Evolutionary conservation across 2,329 filamentous ascomycete species (phyloP).

Genomic region (Akanthomyces muscarius): DNA sequence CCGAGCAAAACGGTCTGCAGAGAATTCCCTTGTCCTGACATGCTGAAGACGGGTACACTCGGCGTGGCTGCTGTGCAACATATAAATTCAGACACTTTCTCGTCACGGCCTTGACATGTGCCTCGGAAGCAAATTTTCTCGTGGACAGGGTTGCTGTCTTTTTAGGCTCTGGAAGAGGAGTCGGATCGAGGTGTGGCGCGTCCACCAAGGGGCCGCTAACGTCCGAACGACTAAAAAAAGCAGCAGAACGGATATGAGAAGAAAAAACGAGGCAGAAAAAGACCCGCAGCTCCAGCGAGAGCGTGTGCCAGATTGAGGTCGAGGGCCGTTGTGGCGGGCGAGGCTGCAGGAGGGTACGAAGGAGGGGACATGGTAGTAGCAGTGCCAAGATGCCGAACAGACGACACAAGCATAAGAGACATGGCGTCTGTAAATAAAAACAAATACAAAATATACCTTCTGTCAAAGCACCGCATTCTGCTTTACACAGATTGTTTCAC

Average conservation of each 20-base stretch:
- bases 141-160: neutral
- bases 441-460: neutral
- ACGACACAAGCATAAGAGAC: neutral
- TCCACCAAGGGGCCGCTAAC: neutral
- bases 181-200: neutral
- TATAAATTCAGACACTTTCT: neutral
- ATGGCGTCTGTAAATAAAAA: too few species aligned
- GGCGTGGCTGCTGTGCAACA: neutral
- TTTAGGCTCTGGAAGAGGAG: neutral
- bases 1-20: neutral
- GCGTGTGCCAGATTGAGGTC: neutral
- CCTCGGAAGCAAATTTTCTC: neutral
- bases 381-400: neutral
- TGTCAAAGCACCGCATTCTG: neutral
- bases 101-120: neutral
- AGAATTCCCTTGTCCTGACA: neutral
- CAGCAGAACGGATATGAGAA: neutral
- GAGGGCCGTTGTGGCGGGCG: neutral
- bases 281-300: neutral
- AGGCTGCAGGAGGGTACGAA: neutral
- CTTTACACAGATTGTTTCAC: neutral
- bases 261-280: neutral
- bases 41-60: neutral
- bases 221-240: neutral
- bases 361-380: neutral